phyloP scores from a whole-genome alignment of 1,139 yeast species.

The Protomyces pachydermus region DNA sequence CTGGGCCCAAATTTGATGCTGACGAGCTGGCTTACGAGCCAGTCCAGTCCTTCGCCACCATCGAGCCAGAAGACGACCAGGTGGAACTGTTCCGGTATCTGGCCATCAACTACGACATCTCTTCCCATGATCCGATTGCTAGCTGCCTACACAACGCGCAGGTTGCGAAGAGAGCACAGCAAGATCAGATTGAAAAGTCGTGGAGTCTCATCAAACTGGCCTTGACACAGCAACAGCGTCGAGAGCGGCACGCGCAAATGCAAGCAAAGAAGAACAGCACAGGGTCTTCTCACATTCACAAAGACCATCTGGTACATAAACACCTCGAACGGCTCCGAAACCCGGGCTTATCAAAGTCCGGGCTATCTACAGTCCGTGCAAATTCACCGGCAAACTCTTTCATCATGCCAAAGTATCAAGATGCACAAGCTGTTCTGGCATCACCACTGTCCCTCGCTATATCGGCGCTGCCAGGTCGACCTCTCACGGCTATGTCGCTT shows the following conservation, averaged over 20 bases:
- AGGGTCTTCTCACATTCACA: neutral
- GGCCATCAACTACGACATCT: slow-evolving; percentile 25
- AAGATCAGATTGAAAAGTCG: slow-evolving; percentile 57
- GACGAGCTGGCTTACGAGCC: slow-evolving; percentile 2
- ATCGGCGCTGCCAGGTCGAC: neutral
- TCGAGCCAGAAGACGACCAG: slow-evolving; percentile 2
- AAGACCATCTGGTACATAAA: neutral
- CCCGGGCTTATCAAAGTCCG: slow-evolving; percentile 5
- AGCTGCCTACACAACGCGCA: slow-evolving; percentile 58
- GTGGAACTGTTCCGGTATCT: slow-evolving; percentile 12
- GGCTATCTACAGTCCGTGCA: slow-evolving; percentile 13
- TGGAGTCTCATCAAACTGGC: slow-evolving; percentile 53
- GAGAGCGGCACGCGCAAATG: neutral
- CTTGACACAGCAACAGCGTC: slow-evolving; percentile 4
- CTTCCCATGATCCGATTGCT: slow-evolving; percentile 44
- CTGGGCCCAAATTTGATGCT: slow-evolving; percentile 41
- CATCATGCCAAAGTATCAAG: slow-evolving; percentile 16
- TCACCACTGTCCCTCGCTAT: neutral
- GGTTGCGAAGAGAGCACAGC: slow-evolving; percentile 52
- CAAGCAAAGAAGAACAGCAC: neutral
- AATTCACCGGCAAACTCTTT: slow-evolving; percentile 15
- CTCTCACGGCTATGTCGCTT: neutral
- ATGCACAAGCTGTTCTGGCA: neutral
- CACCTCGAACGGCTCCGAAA: slow-evolving; percentile 13
- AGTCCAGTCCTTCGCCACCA: slow-evolving; percentile 11